These are phyloP conservation scores for Neonectria faginata DNA, from an alignment of 2,329 filamentous ascomycete species.

Conservation along the genomic window DNA sequence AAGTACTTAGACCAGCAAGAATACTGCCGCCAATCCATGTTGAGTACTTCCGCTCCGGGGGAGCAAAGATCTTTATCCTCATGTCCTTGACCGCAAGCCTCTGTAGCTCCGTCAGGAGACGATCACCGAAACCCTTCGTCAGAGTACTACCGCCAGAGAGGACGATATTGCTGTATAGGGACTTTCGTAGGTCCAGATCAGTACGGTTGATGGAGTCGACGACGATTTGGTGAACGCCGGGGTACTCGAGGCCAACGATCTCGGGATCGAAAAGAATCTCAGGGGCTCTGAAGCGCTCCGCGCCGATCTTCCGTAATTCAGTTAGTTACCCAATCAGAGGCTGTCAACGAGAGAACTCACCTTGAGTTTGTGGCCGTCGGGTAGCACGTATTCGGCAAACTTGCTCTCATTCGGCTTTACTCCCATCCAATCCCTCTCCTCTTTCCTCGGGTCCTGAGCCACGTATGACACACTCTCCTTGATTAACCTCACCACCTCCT, in stretches of 20 bases:
- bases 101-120: slow-evolving; percentile 91
- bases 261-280: slow-evolving; percentile 99
- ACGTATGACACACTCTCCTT: slow-evolving; percentile 97
- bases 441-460: slow-evolving; percentile 87
- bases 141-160: slow-evolving; percentile 95
- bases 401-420: slow-evolving; percentile 82
- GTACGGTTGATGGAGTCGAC: slow-evolving; percentile 96
- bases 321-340: slow-evolving; percentile 33
- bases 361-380: slow-evolving; percentile 94
- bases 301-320: slow-evolving; percentile 73
- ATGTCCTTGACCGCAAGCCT: slow-evolving; percentile 96
- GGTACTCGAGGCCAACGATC: slow-evolving; percentile 93
- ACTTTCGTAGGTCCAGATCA: slow-evolving; percentile 94
- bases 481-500: slow-evolving; percentile 97
- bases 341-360: slow-evolving; percentile 56
- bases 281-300: slow-evolving; percentile 93
- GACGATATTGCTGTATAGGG: slow-evolving; percentile 95
- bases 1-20: slow-evolving; percentile 94
- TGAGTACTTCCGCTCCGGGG: slow-evolving; percentile 96
- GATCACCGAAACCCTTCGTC: slow-evolving; percentile 96
- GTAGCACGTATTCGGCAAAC: slow-evolving; percentile 86
- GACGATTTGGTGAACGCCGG: slow-evolving; percentile 96
- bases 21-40: slow-evolving; percentile 99
- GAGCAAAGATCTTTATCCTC: slow-evolving; percentile 99
- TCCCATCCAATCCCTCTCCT: slow-evolving; percentile 95